Percentiles rank a stretch among this genome's conserved stretches.
Conservation (phyloP, 148 eudicot genomes). For the Amaranthus palmeri region DNA sequence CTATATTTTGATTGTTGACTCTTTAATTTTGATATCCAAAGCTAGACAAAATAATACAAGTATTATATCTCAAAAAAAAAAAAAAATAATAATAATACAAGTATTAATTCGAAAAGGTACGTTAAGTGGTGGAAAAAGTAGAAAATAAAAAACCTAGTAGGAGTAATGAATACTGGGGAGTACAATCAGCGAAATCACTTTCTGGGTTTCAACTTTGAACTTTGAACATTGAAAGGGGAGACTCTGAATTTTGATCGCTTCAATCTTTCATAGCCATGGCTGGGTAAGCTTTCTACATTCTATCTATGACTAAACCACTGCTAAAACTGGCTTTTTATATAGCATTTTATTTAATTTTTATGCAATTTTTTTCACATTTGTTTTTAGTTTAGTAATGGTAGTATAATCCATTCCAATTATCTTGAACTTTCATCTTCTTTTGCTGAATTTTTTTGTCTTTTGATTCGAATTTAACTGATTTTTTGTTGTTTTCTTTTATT, state of each 20-base stretch:
- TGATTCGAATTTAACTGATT: neutral
- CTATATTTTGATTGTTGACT: too few relatives aligned
- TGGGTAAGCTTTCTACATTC: conserved; percentile 17
- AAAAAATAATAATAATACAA: too few relatives aligned
- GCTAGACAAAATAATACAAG: too few relatives aligned
- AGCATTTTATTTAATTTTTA: neutral
- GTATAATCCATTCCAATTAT: neutral
- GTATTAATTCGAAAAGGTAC: too few relatives aligned
- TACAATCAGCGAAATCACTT: too few relatives aligned
- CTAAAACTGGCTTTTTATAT: neutral
- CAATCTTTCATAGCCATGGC: conserved; percentile 23
- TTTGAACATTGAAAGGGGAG: neutral
- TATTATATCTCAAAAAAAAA: too few relatives aligned
- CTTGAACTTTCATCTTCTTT: neutral
- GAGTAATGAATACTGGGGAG: too few relatives aligned
- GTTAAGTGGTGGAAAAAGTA: neutral
- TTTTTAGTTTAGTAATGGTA: neutral
- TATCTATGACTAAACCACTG: neutral
- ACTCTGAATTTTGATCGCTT: neutral
- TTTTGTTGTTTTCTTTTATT: conserved; percentile 1
- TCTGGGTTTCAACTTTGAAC: too few relatives aligned
- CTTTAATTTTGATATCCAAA: too few relatives aligned
- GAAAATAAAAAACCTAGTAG: conserved; percentile 3
- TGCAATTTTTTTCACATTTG: neutral
- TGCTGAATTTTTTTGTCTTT: neutral